Evolutionary conservation across 306 rosid genomes (phyloP), one percentile per base, ranked within the genome.

Genomic region (Boehmeria nivea): DNA sequence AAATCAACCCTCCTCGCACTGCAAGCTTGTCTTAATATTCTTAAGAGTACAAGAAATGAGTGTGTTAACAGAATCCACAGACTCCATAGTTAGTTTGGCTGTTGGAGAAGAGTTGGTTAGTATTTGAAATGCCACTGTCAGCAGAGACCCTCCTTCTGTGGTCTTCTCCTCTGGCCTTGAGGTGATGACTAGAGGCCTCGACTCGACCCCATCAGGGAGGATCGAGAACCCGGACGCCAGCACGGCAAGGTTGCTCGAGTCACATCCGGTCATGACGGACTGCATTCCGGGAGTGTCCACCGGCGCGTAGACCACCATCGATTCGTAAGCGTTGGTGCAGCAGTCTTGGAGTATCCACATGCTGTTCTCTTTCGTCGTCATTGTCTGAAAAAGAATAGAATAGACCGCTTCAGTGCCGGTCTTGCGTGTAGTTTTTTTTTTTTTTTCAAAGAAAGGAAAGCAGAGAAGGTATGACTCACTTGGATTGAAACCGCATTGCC

Each of bases 161-260:
- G 73, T 69, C 44, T 77, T 79, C 42, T 91, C 93, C 50, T 91
- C 89, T 22, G 73, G 71, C 69, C 78, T 72, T 10, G 87, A 78
- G 59, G 86, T 80, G 59, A 93, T 87, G 58, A 93, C 87, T 60
- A 81, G 45, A 57, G 87, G 95, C 69, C 95, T 75, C 44, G 94
- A 76, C 34, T 87, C 95, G 3, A 78, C 28, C 3, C 99, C 99
- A 28, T 93, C 96, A 1, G 89, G 89, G 54, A 87, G 77, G 70
- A 93, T 85, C 1, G 96, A 93, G 77, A 93, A 93, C 1, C 99
- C 99, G 0, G 95, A 93, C 6, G 99, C 85, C n/a, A 93, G 72
- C 24, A 93, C 61, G 4, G 89, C 79, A n/a, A 85, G 73, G 68
- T 74, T 93, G 87, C 96, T 76, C 2, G 99, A 83, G 65, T 81